Percentiles rank a stretch among this genome's conserved stretches.
Evolutionary conservation across 2,329 filamentous ascomycete genomes (phyloP).

Genomic region (Thermothelomyces thermophilus): DNA sequence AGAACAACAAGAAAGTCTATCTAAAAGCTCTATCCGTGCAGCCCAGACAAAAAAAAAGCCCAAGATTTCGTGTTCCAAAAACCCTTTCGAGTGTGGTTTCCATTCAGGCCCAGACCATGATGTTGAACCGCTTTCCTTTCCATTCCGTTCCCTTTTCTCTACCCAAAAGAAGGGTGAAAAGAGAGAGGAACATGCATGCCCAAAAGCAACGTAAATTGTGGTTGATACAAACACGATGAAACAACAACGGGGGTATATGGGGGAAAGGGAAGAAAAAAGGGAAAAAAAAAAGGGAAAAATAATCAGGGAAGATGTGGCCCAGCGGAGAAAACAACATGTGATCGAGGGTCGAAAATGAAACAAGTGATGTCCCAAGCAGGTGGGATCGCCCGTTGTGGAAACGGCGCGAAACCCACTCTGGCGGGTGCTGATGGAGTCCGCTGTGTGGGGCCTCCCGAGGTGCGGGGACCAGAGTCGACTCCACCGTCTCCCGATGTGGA

Average conservation of each 20-base stretch:
- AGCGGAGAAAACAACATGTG: background rate
- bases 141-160: background rate
- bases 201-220: conserved; percentile 7
- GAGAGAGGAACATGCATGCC: conserved; percentile 6
- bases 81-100: background rate
- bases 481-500: too few species aligned
- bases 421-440: background rate
- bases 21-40: conserved; percentile 10
- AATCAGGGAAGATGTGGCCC: background rate
- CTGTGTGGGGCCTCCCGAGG: background rate
- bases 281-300: background rate
- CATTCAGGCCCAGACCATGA: background rate
- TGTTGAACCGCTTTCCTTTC: conserved; percentile 2
- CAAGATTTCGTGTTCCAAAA: background rate
- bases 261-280: background rate
- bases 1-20: conserved; percentile 11
- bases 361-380: background rate
- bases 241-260: conserved; percentile 14
- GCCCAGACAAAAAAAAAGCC: background rate
- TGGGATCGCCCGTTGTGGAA: background rate
- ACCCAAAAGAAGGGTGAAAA: background rate
- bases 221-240: conserved; percentile 1
- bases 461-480: too few species aligned
- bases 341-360: background rate
- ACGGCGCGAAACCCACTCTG: background rate